Evolutionary conservation across 2,329 filamentous ascomycete genomes (phyloP), one percentile per base, ranked within the genome.

Genomic region (Microthyrium microscopicum): DNA sequence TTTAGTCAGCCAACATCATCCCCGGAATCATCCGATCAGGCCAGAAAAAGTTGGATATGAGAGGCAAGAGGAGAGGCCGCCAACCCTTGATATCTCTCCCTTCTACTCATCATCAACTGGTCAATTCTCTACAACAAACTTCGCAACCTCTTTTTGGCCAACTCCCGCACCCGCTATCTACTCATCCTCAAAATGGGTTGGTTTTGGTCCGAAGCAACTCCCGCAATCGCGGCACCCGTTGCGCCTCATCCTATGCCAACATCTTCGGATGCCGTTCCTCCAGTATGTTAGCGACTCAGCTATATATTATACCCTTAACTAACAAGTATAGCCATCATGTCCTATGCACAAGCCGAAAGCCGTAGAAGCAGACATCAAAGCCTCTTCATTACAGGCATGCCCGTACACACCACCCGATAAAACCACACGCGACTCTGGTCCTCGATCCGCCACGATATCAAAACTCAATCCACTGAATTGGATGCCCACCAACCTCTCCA

Each of bases 401-500:
- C 58, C 64, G 26, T 58, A 63, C 46, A 55, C 49, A 26, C 44
- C 53, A 19, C 46, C 46, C 31, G 40, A 41, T 29, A 39, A 46
- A 5, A 29, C 34, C 15, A 25, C 43, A 13, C 50, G 53, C 37
- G 43, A 48, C 29, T 42, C 45, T 25, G 35, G 40, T 43, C 39
- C 44, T 34, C 39, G 50, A n/a, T 42, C 49, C 19, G 50, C 46
- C 34, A 66, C 68, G 25, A 58, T 74, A 36, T 72, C 73, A n/a
- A 74, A 68, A 46, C 59, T 79, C 27, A 81, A 81, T 46, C 76
- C 76, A 4, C 66, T 98, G 34, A 98, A 98, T 62, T 94, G 87
- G 64, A 98, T 98, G 87, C 92, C 91, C 54, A 66, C 70, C 26
- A 72, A 77, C 40, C 65, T 95, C 29, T 87, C 85, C 5, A 33